Evolutionary conservation across 192 early-diverging fungal genomes (phyloP), one percentile per base, ranked within the genome.

Genomic region (Backusella westeae): DNA sequence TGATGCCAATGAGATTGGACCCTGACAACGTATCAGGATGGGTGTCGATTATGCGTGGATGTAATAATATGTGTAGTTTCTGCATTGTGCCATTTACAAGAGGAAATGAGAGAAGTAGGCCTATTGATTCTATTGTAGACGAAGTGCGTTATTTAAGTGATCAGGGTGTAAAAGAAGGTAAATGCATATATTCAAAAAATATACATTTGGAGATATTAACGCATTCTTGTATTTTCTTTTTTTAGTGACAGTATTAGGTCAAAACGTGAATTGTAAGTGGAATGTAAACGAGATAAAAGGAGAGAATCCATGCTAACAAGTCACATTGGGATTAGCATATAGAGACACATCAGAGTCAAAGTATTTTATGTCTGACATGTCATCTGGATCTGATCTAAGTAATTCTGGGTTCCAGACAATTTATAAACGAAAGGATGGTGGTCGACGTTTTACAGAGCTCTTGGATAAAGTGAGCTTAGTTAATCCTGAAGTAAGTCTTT

Each of bases 41-140:
- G 77, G 74, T 94, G 19, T 91, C 90, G 6, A 85, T 94, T 32
- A 94, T 94, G 93, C 84, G 93, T 34, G 93, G 93, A 68, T 94
- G 93, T 81, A 94, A 94, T 81, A 94, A 94, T 71, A 94, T 94
- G 93, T 94, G 93, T 68, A 88, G 87, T 46, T 94, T 91, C 78
- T 94, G 93, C 72, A 92, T 94, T 42, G 93, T 94, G 4, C 93
- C 93, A 15, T 92, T 92, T 59, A 94, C 93, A 9, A 85, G 93
- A 67, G 92, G 92, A 63, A 92, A 85, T 70, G 93, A 94, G 75
- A 85, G 93, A 66, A 91, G 90, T 78, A 85, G 93, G 67, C 83
- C 87, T 34, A 89, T 94, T 4, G 90, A 91, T 41, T 90, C 90
- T 6, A 90, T 94, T 72, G 82, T 94, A 9, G 78, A 82, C 35